Evolutionary conservation across 2,329 filamentous ascomycete species (phyloP).

Genomic region (Blastomyces emzantsi): DNA sequence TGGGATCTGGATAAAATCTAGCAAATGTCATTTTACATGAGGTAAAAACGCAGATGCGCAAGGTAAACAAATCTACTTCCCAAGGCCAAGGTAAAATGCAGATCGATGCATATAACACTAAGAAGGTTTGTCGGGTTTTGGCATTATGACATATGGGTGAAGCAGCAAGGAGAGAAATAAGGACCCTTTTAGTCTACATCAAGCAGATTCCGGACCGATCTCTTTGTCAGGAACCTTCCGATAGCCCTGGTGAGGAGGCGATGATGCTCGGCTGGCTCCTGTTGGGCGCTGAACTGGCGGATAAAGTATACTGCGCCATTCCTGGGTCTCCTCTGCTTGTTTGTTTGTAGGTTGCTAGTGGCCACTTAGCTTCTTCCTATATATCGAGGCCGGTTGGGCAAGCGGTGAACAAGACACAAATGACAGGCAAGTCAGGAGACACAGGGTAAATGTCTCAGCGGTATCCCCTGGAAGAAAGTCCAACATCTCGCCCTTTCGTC

Average conservation of each 20-base stretch:
- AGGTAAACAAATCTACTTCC: conserved; percentile 12
- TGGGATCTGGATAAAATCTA: background rate
- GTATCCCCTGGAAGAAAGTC: background rate
- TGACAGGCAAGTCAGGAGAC: conserved; percentile 8
- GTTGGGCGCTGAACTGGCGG: conserved; percentile 6
- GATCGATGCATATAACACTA: conserved; percentile 13
- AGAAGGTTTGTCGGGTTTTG: conserved; percentile 15
- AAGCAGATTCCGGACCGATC: conserved; percentile 6
- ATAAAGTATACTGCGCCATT: background rate
- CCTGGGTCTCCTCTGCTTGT: conserved; percentile 12
- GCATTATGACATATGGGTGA: conserved; percentile 11
- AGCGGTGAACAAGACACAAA: conserved; percentile 14
- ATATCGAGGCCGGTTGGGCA: conserved; percentile 17
- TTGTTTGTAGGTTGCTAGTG: conserved; percentile 15
- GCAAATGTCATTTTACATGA: conserved; percentile 3
- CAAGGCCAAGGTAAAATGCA: conserved; percentile 15
- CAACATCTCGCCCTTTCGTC: background rate
- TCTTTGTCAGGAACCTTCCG: conserved; percentile 16
- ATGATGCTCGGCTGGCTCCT: background rate
- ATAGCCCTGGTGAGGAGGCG: background rate
- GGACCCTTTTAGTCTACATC: conserved; percentile 2
- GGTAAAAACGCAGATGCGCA: conserved; percentile 12
- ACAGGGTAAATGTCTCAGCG: conserved; percentile 14
- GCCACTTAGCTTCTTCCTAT: conserved; percentile 12
- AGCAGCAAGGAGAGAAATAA: background rate